Conservation (phyloP, 2,329 filamentous ascomycete genomes). For the Cladorrhinum sp. region DNA sequence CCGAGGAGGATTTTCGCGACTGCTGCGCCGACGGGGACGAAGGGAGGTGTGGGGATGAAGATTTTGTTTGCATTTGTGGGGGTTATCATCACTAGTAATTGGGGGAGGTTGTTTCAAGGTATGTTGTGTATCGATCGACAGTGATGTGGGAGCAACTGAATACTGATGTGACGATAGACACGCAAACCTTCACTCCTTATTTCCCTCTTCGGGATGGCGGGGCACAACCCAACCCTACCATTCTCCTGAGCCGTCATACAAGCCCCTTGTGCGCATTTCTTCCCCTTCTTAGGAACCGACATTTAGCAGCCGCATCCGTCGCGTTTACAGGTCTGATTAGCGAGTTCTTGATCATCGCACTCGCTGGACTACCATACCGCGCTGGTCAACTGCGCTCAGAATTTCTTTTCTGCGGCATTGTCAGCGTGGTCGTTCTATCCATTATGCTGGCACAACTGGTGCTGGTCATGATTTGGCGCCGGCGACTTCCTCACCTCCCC, state of each 20-base stretch:
- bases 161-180: slow-evolving; percentile 16
- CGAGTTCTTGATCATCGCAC: slow-evolving; percentile 27
- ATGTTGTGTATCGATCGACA: neutral
- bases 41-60: slow-evolving; percentile 19
- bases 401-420: slow-evolving; percentile 24
- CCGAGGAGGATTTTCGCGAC: slow-evolving; percentile 23
- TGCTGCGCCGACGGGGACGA: slow-evolving; percentile 2
- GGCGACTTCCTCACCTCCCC: slow-evolving; percentile 24
- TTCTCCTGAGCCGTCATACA: slow-evolving; percentile 20
- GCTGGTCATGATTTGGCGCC: slow-evolving; percentile 21
- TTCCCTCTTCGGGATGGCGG: slow-evolving; percentile 19
- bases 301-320: slow-evolving; percentile 21
- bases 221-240: slow-evolving; percentile 19
- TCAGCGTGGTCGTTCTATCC: slow-evolving; percentile 13
- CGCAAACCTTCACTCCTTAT: slow-evolving; percentile 26
- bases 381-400: slow-evolving; percentile 26
- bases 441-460: slow-evolving; percentile 23
- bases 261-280: slow-evolving; percentile 22
- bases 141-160: neutral
- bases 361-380: slow-evolving; percentile 27
- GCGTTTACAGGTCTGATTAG: slow-evolving; percentile 22
- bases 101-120: slow-evolving; percentile 23
- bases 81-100: slow-evolving; percentile 23
- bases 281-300: slow-evolving; percentile 20
- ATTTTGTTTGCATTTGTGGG: slow-evolving; percentile 24